Evolutionary conservation across 306 rosid genomes (phyloP).

Genomic region (Boehmeria nivea): DNA sequence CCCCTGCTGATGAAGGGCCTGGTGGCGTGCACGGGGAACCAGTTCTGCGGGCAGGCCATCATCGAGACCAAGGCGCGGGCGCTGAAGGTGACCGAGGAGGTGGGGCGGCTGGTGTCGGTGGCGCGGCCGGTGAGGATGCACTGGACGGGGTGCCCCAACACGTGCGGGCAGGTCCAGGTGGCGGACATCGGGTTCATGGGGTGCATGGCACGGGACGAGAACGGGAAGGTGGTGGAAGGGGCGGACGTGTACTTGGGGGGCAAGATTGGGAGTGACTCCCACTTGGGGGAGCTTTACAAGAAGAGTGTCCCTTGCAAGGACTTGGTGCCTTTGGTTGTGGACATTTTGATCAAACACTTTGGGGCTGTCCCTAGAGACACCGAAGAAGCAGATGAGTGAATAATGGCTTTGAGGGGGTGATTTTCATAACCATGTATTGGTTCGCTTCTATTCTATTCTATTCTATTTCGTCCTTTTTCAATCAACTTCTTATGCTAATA

Average conservation of each 20-base stretch:
- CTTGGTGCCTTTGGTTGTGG: conserved; percentile 75
- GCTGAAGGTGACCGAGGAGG: conserved; percentile 77
- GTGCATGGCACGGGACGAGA: conserved; percentile 88
- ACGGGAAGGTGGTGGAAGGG: conserved; percentile 75
- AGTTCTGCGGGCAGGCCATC: conserved; percentile 91
- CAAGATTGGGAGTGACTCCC: conserved; percentile 91
- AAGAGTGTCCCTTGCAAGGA: conserved; percentile 91
- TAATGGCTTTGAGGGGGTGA: not conserved
- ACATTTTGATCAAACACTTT: conserved; percentile 60
- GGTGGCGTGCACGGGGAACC: conserved; percentile 95
- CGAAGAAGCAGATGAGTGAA: conserved; percentile 65
- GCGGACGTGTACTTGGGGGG: conserved; percentile 85
- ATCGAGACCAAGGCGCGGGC: conserved; percentile 93
- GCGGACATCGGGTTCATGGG: conserved; percentile 99
- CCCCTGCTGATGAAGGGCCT: conserved; percentile 71
- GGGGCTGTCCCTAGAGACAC: conserved; percentile 77
- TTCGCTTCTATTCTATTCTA: too few relatives aligned
- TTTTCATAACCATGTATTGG: too few relatives aligned
- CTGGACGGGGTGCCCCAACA: conserved; percentile 95
- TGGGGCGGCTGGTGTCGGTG: conserved; percentile 62
- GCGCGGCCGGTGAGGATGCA: conserved; percentile 80
- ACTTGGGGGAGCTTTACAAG: conserved; percentile 67
- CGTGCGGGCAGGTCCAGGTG: conserved; percentile 91
- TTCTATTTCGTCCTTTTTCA: not conserved
- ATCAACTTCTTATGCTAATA: not conserved